A percentile compares a stretch with the other conserved stretches of the same genome.
These are phyloP conservation scores for Jacaranda copaia DNA, from an alignment of 257 asterid species.

Conservation along the genomic window DNA sequence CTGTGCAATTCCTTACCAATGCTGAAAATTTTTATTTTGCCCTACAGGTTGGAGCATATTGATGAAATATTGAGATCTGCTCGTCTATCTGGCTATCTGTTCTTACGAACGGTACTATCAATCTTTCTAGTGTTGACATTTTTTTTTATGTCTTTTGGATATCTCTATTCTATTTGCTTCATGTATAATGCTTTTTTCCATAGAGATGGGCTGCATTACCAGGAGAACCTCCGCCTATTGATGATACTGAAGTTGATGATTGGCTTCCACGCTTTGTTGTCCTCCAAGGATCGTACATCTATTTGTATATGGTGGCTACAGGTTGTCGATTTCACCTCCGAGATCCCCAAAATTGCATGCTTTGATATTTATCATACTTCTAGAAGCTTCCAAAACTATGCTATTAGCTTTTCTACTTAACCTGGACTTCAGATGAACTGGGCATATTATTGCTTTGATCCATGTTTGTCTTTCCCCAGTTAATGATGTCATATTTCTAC, in stretches of 20 bases:
- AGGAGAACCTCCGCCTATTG: constrained; percentile 86
- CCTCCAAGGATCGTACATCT: constrained; percentile 83
- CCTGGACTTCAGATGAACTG: neutral
- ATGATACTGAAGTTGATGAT: constrained; percentile 90
- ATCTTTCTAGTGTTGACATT: constrained; percentile 16
- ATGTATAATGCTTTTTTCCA: constrained; percentile 12
- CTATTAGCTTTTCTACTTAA: constrained; percentile 1
- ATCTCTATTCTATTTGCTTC: constrained; percentile 28
- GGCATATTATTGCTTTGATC: neutral
- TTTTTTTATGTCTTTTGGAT: constrained; percentile 16
- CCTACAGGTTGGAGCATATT: constrained; percentile 80
- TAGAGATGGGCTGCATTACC: constrained; percentile 98
- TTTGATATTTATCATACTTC: neutral
- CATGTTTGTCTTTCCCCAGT: neutral
- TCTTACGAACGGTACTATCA: constrained; percentile 67
- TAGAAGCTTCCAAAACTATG: constrained; percentile 1
- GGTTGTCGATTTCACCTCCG: constrained; percentile 52
- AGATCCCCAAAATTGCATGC: neutral
- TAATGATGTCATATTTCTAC: neutral
- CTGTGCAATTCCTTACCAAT: constrained; percentile 16
- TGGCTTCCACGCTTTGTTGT: constrained; percentile 95
- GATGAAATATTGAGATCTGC: constrained; percentile 90
- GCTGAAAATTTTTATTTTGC: constrained; percentile 14
- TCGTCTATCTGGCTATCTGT: constrained; percentile 83
- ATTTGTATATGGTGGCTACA: constrained; percentile 66